A percentile compares a stretch with the other conserved stretches of the same genome.
These are phyloP conservation scores for Aspergillus proliferans DNA, from an alignment of 2,329 filamentous ascomycete genomes.

Conservation along the genomic window DNA sequence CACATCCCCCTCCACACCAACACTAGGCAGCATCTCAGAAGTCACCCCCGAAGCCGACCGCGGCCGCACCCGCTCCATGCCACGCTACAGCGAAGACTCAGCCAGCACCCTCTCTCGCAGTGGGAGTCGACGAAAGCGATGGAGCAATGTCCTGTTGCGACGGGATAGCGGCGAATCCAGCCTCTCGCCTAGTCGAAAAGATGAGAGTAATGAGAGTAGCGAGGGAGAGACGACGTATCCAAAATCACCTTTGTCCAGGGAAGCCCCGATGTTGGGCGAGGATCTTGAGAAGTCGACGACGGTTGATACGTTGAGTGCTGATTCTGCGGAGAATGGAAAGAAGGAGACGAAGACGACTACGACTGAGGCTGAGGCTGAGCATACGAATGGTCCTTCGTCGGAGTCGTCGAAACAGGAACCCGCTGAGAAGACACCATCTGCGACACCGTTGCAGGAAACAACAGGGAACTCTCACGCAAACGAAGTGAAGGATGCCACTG, in stretches of 20 bases:
- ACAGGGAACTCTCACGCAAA: too few relatives aligned
- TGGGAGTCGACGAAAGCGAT: slow-evolving; percentile 29
- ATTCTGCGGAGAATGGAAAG: background rate
- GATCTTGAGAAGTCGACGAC: background rate
- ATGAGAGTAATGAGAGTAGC: slow-evolving; percentile 15
- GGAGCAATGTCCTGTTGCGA: slow-evolving; percentile 31
- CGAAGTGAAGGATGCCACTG: too few relatives aligned
- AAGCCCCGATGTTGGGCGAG: slow-evolving; percentile 18
- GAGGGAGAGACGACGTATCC: slow-evolving; percentile 19
- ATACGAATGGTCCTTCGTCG: background rate
- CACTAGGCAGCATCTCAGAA: slow-evolving; percentile 20
- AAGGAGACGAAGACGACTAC: background rate
- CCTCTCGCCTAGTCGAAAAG: slow-evolving; percentile 11
- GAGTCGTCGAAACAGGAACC: background rate
- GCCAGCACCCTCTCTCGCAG: slow-evolving; percentile 22
- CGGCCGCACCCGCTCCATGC: slow-evolving; percentile 24
- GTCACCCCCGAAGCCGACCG: slow-evolving; percentile 19
- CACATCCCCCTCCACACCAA: slow-evolving; percentile 17
- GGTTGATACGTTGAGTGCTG: background rate
- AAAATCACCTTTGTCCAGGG: slow-evolving; percentile 27
- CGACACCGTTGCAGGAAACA: too few relatives aligned
- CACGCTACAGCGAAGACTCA: slow-evolving; percentile 23
- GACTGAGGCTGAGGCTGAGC: background rate
- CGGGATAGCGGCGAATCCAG: slow-evolving; percentile 27
- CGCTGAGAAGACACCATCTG: too few relatives aligned